Conservation (phyloP, 2,329 filamentous ascomycete species). For the Alternaria hordeiaustralica region DNA sequence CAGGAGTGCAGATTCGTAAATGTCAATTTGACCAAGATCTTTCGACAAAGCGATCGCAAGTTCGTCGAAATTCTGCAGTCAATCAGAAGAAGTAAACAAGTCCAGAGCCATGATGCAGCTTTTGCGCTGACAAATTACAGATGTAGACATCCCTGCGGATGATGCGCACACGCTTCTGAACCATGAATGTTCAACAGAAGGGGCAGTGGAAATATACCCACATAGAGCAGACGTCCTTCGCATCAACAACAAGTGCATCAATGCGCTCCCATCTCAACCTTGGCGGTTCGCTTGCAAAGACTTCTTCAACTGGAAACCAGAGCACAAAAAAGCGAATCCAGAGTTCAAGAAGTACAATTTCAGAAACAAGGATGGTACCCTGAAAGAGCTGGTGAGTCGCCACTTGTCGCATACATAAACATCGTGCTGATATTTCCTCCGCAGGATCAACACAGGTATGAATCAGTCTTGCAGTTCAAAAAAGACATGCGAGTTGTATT, state of each 20-base stretch:
- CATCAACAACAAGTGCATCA: constrained; percentile 44
- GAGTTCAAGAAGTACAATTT: not conserved
- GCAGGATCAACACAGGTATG: constrained; percentile 55
- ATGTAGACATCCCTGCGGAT: not conserved
- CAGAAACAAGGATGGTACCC: not conserved
- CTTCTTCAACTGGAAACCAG: constrained; percentile 49
- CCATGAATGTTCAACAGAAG: constrained; percentile 39
- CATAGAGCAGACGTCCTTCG: constrained; percentile 39
- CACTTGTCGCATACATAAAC: not conserved
- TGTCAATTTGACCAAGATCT: constrained; percentile 61
- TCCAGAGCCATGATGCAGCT: not conserved
- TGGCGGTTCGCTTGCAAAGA: constrained; percentile 48
- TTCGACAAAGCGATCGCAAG: constrained; percentile 61
- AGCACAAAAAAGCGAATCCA: constrained; percentile 24
- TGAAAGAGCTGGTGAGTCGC: not conserved
- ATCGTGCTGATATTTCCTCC: not conserved
- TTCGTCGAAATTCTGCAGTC: constrained; percentile 65
- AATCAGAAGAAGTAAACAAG: constrained; percentile 55
- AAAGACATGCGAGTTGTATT: constrained; percentile 61
- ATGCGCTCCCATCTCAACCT: constrained; percentile 31
- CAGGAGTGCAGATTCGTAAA: constrained; percentile 59
- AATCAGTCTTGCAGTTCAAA: constrained; percentile 55
- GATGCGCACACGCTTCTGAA: not conserved
- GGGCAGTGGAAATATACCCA: constrained; percentile 57
- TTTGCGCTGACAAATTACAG: not conserved